Evolutionary conservation across 345 rosid species (phyloP).

Genomic region (Citrus inodora): DNA sequence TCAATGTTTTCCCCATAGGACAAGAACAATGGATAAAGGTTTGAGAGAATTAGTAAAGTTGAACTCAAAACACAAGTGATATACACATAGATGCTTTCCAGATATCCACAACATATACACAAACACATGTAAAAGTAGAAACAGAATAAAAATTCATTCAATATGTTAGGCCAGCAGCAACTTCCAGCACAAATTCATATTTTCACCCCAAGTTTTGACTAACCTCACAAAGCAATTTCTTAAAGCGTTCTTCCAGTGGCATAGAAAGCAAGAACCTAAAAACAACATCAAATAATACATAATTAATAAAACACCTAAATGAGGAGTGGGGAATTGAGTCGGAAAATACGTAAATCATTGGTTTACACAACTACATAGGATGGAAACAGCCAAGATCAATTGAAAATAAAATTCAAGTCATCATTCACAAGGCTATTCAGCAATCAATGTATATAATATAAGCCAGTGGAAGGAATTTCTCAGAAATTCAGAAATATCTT

Average conservation of each 20-base stretch:
- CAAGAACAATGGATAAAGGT: background rate
- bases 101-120: background rate
- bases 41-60: background rate
- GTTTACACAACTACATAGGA: background rate
- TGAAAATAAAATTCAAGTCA: background rate
- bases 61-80: background rate
- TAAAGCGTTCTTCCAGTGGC: slow-evolving; percentile 64
- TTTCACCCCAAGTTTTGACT: slow-evolving; percentile 21
- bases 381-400: background rate
- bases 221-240: slow-evolving; percentile 74
- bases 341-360: background rate
- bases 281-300: slow-evolving; percentile 14
- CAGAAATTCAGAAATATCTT: background rate
- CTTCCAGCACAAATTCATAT: background rate
- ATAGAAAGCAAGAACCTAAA: slow-evolving; percentile 62
- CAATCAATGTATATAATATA: background rate
- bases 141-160: background rate
- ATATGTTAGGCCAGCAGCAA: background rate
- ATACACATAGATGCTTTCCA: background rate
- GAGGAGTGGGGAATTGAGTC: background rate
- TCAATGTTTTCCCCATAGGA: background rate
- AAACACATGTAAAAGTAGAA: background rate
- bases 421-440: background rate
- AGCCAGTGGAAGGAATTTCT: background rate
- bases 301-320: background rate